Evolutionary conservation across 2,329 filamentous ascomycete genomes (phyloP), one percentile per base, ranked within the genome.

Genomic region (Tolypocladium endophyticum): DNA sequence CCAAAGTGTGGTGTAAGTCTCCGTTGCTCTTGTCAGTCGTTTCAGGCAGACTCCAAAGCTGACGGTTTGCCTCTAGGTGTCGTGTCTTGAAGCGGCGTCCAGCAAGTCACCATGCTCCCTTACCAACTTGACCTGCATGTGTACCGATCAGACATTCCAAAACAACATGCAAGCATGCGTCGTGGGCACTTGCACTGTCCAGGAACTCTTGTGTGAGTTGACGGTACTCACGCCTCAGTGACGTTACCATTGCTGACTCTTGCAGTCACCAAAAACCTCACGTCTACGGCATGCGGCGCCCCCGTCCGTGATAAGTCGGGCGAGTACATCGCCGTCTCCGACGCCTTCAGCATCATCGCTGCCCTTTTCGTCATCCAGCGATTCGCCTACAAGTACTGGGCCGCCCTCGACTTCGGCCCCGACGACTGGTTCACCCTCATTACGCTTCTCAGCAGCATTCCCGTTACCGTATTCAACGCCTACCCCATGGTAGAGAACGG

Each of bases 341-440:
- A 72, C 63, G 35, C 63, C 61, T 65, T 76, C 12, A 71, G 69
- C 38, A 65, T 69, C 7, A 65, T 79, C 3, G 71, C 75, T 1
- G 72, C 66, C 56, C 61, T 73, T 30, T 78, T 79, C 59, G 68
- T 80, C n/a, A 60, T 75, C 3, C 68, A 78, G 14, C 76, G 80
- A 23, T 71, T 80, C 11, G 66, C 62, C 1, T 73, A 67, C 52
- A 74, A 72, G 59, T 61, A 76, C n/a, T 72, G 61, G 9, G 63
- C 68, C 4, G 73, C 71, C 38, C 59, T 72, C 0, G 67, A 69
- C 0, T 70, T 78, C 16, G 74, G 70, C 0, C 61, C 74, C 1
- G 76, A 78, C 59, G 76, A 78, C 61, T 72, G 71, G 64, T 70
- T 73, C 39, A 71, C 74, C 16, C 61, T 72, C 16, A 36, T 68